A percentile compares a stretch with the other conserved stretches of the same genome.
Conservation (phyloP, 768 basidiomycete genomes). For the Mycena leptocephala region DNA sequence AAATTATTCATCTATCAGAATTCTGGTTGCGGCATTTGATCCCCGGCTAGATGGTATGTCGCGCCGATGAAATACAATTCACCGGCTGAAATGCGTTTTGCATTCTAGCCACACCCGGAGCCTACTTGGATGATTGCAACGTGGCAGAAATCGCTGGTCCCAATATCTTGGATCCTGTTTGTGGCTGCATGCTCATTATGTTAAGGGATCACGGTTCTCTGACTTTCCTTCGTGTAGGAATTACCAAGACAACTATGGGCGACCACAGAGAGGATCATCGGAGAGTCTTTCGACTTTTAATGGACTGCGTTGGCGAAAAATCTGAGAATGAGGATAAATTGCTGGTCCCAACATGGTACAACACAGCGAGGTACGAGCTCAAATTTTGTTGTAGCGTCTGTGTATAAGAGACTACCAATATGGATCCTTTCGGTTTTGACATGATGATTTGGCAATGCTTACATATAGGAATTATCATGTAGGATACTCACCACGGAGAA, state of each 20-base stretch:
- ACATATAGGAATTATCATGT: too few species aligned
- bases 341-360: too few species aligned
- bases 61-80: too few species aligned
- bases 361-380: too few species aligned
- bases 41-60: not conserved
- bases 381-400: too few species aligned
- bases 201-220: too few species aligned
- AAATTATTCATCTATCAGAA: not conserved
- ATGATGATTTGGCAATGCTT: too few species aligned
- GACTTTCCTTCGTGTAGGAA: not conserved
- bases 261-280: not conserved
- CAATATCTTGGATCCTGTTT: not conserved
- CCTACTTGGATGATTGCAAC: conserved; percentile 13
- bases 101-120: not conserved
- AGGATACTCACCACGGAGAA: too few species aligned
- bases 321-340: too few species aligned
- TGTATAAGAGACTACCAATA: too few species aligned
- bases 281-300: conserved; percentile 5
- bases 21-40: conserved; percentile 17
- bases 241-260: not conserved
- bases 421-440: too few species aligned
- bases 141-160: not conserved
- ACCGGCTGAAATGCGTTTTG: not conserved
- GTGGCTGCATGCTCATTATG: not conserved
- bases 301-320: too few species aligned